Evolutionary conservation across 169 alveolate genomes (phyloP), one percentile per base, ranked within the genome.

Genomic region (Plasmodium gaboni): DNA sequence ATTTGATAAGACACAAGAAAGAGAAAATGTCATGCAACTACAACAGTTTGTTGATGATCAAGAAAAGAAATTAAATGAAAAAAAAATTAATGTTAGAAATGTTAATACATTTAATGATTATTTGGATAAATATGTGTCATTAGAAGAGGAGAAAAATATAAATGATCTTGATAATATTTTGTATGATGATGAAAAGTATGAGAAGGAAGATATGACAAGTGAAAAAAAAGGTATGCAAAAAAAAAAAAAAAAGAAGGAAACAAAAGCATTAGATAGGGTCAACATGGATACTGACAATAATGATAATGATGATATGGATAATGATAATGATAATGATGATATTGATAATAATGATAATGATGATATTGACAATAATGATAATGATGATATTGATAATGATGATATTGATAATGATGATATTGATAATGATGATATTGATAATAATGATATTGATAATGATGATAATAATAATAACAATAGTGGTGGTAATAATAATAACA

Each of bases 1-100:
- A 19, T 68, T 80, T 68, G 90, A 80, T 19, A 80, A 80, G 19
- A 68, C 80, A 53, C 38, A 80, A n/a, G 90, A 80, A 55, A 68
- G 69, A 46, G 73, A 69, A 2, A 80, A 80, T 28, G 83, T 80
- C 10, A 80, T 68, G 64, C 74, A 80, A 38, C 24, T 80, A n/a
- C 80, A 80, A 38, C 68, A 68, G 46, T 80, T 80, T 67, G 90
- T 80, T 10, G 73, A 65, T 19, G 42, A 80, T 2, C 85, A 80
- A 72, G 90, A 80, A 50, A 17, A 15, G 28, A 80, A 38, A 5
- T 32, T 80, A 15, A 50, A 67, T 55, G 68, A 65, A 32, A 80
- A 80, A 68, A 80, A 57, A 68, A 46, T 80, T 28, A 57, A 80
- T 68, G 83, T 80, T 1, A 19, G 90, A 72, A 80, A 80, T 80